Percentiles rank a stretch among this genome's conserved stretches.
phyloP scores from a whole-genome alignment of 1,284 basidiomycete genomes.

The Gymnopus androsaceus region DNA sequence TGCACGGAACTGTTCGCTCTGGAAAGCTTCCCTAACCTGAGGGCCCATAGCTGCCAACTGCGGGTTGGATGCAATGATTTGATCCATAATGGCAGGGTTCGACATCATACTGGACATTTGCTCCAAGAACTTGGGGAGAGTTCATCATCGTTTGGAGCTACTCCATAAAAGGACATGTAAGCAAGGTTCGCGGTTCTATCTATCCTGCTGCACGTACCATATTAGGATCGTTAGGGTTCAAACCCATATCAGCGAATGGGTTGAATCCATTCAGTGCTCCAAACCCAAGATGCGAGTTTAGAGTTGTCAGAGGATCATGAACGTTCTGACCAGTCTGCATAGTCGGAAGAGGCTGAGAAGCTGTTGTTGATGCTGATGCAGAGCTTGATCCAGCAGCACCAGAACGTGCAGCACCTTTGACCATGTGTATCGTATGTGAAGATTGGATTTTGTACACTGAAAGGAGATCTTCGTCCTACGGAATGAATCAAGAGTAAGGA shows the following conservation, averaged over 20 bases:
- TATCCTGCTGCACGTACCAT: constrained; percentile 69
- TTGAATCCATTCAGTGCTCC: constrained; percentile 81
- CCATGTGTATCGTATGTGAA: constrained; percentile 89
- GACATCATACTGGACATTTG: constrained; percentile 78
- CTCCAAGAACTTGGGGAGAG: constrained; percentile 76
- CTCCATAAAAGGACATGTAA: neutral
- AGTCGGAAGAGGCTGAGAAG: constrained; percentile 59
- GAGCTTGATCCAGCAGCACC: constrained; percentile 27
- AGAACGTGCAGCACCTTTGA: constrained; percentile 77
- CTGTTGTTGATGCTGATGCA: constrained; percentile 28
- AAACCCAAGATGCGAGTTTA: constrained; percentile 72
- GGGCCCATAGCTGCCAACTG: constrained; percentile 80
- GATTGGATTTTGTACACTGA: constrained; percentile 88
- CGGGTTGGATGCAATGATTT: constrained; percentile 80
- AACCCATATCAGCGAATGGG: constrained; percentile 83
- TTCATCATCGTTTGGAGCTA: constrained; percentile 85
- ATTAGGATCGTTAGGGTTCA: constrained; percentile 88
- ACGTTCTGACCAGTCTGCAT: constrained; percentile 88
- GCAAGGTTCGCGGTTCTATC: neutral
- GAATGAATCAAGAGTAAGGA: constrained; percentile 21
- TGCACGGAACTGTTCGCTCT: constrained; percentile 78
- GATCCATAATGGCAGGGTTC: constrained; percentile 83
- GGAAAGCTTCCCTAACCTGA: constrained; percentile 78
- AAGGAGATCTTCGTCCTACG: constrained; percentile 83
- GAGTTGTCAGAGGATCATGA: constrained; percentile 73